A percentile compares a stretch with the other conserved stretches of the same genome.
These are phyloP conservation scores for Coniferiporia sulphurascens DNA, from an alignment of 1,284 basidiomycete species.

Conservation along the genomic window DNA sequence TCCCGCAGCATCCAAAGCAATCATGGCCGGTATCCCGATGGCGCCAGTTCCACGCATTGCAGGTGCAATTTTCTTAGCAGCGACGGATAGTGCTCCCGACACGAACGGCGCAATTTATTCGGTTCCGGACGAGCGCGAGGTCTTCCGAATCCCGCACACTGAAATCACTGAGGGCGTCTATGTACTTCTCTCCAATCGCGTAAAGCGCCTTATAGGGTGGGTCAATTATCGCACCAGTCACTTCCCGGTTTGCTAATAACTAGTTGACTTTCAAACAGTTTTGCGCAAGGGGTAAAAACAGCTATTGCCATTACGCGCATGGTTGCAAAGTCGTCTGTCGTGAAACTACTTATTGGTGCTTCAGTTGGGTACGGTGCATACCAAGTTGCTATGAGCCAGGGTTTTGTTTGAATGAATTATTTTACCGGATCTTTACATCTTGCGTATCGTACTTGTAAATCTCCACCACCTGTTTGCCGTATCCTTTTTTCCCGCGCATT, in stretches of 20 bases:
- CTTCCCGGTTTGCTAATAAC: background rate
- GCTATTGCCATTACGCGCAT: constrained; percentile 2
- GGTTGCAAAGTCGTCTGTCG: background rate
- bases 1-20: constrained; percentile 33
- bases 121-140: constrained; percentile 45
- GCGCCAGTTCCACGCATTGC: constrained; percentile 45
- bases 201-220: constrained; percentile 34
- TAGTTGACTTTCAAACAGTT: background rate
- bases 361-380: constrained; percentile 10
- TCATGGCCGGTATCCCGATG: constrained; percentile 48
- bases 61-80: constrained; percentile 47
- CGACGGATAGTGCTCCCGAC: constrained; percentile 41
- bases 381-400: background rate
- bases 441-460: no score
- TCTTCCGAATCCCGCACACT: constrained; percentile 41
- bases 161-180: constrained; percentile 49
- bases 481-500: background rate
- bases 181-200: constrained; percentile 40
- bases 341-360: constrained; percentile 6
- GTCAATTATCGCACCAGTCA: constrained; percentile 17
- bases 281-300: constrained; percentile 4
- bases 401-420: background rate
- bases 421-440: background rate
- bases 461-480: background rate
- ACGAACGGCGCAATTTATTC: constrained; percentile 45